Evolutionary conservation across 495 filamentous ascomycete species (phyloP), one percentile per base, ranked within the genome.

Genomic region (Podospora appendiculata): DNA sequence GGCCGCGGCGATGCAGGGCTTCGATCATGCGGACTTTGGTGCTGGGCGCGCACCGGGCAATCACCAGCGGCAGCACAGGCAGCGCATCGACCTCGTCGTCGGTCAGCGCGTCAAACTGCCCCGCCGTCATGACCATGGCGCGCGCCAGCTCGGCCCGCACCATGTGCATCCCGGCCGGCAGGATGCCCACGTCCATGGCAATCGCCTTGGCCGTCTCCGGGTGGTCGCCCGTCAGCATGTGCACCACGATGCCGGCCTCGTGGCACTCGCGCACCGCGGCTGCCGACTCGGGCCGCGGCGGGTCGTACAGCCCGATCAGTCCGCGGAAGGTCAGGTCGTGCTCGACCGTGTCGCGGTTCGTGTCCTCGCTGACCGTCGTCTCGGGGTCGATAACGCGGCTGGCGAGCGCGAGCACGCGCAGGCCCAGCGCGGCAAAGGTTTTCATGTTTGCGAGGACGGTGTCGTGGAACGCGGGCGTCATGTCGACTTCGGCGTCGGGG

Each of bases 201-300:
- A 92, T 90, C 0, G 85, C 83, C 50, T 79, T 79, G 32, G 88
- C 88, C 6, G 87, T 92, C 32, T 79, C 80, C 0, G 82, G 80
- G 47, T 90, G 86, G 60, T 91, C 87, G 11, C 85, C 87, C n/a
- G 87, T 91, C 7, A 90, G 70, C 87, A 91, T 91, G 64, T 88
- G 85, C 3, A 90, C 85, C 42, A 76, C 74, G 41, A 91, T 87
- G 25, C 87, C 88, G 18, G 87, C 87, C 39, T 73, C 67, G 41
- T 82, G 76, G 65, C 86, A 89, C 57, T 81, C 76, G 9, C 71
- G 66, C n/a, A 91, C 79, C 3, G 87, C 79, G 6, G 73, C 77
- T 14, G 76, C 79, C 4, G 84, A 85, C 56, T 86, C 86, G 7
- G 79, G 74, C 1, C 86, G 82, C 5, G 84, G 84, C 12, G 86